phyloP scores from a whole-genome alignment of 169 alveolate genomes.

The Eimeria brunetti region DNA sequence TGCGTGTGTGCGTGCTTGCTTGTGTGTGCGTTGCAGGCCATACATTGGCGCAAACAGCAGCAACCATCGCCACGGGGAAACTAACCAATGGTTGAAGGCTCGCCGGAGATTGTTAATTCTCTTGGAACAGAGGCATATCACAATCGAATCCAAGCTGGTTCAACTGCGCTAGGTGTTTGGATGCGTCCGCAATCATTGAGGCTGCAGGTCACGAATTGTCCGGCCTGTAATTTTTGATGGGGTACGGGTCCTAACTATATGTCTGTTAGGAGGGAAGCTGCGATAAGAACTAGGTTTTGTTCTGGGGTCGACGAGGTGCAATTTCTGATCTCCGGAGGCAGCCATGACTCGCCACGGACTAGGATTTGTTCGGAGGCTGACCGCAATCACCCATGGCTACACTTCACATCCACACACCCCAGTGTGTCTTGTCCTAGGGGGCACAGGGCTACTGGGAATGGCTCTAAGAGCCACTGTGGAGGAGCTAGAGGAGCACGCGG shows the following conservation, averaged over 20 bases:
- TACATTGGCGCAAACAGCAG: not conserved
- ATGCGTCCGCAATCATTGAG: not conserved
- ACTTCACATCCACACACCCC: not conserved
- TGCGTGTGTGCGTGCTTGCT: not conserved
- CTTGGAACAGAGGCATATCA: not conserved
- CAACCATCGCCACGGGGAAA: not conserved
- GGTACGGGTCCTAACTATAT: not conserved
- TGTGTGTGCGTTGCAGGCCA: not conserved
- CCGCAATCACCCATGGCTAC: conserved; percentile 48
- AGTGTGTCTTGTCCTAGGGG: conserved; percentile 81
- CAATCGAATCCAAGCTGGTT: not conserved
- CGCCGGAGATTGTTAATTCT: not conserved
- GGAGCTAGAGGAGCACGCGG: conserved; percentile 26
- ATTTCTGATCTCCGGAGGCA: not conserved
- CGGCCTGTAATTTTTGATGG: not conserved
- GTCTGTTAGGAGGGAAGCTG: too few species aligned
- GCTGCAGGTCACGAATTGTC: not conserved
- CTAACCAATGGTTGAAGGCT: not conserved
- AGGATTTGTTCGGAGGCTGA: conserved; percentile 26
- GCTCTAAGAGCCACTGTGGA: conserved; percentile 74
- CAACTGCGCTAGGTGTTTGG: not conserved
- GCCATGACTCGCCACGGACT: conserved; percentile 32
- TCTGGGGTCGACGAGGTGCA: not conserved
- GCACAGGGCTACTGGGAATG: conserved; percentile 80
- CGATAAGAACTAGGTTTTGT: not conserved